A percentile compares a stretch with the other conserved stretches of the same genome.
Conservation (phyloP, 2,329 filamentous ascomycete genomes). For the Clarireedia sp. region DNA sequence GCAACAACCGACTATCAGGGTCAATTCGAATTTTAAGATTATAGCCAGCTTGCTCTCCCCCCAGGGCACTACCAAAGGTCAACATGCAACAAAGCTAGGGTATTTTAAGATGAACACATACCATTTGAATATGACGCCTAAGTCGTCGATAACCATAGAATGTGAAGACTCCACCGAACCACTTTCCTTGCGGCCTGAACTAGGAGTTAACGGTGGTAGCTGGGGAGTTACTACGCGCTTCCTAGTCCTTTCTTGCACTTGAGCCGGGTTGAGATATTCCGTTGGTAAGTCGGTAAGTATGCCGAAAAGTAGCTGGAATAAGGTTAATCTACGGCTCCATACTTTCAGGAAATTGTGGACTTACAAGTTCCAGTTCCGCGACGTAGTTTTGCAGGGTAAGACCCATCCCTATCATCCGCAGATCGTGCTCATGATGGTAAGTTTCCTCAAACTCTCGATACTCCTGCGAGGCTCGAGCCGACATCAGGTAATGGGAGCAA, state of each 20-base stretch:
- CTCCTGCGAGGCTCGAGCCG: not conserved
- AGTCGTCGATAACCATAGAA: not conserved
- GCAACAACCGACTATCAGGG: not conserved
- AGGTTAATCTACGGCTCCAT: not conserved
- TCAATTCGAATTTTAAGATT: not conserved
- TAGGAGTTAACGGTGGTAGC: not conserved
- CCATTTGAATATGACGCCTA: not conserved
- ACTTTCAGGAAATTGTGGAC: not conserved
- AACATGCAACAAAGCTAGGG: not conserved
- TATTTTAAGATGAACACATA: not conserved
- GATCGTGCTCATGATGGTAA: not conserved
- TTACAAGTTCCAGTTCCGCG: slow-evolving; percentile 4
- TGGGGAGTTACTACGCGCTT: not conserved
- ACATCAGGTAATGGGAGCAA: slow-evolving; percentile 3
- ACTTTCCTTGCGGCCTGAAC: not conserved
- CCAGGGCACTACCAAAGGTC: not conserved
- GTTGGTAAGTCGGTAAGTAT: not conserved
- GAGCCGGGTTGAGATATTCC: not conserved
- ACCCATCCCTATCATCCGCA: not conserved
- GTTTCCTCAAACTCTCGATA: not conserved
- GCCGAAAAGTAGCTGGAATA: not conserved
- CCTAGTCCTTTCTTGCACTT: not conserved
- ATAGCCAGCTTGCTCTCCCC: not conserved
- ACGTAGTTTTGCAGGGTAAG: slow-evolving; percentile 2
- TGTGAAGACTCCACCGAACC: not conserved